Conservation (phyloP, 208 protist genomes). For the Leishmania tarentolae region DNA sequence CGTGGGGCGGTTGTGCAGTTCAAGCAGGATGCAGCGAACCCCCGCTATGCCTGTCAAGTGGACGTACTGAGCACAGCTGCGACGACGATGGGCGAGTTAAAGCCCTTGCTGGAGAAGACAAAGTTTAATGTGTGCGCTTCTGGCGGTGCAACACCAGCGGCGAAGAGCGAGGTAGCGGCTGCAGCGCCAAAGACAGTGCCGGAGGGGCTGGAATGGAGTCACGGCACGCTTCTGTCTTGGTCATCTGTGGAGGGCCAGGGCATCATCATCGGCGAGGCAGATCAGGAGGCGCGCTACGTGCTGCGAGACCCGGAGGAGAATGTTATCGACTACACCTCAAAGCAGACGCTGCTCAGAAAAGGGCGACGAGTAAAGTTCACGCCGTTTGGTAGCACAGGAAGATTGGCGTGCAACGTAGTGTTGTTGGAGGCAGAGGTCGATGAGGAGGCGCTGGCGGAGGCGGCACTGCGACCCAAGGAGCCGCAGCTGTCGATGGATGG, state of each 20-base stretch:
- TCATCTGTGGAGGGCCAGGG: constrained; percentile 76
- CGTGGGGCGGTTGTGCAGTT: constrained; percentile 88
- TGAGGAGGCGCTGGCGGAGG: constrained; percentile 50
- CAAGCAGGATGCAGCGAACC: constrained; percentile 38
- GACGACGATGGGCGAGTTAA: constrained; percentile 39
- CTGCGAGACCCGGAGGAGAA: constrained; percentile 77
- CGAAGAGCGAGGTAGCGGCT: constrained; percentile 3
- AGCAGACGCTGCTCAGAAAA: constrained; percentile 52
- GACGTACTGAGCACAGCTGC: constrained; percentile 70
- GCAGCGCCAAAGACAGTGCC: constrained; percentile 17
- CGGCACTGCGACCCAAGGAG: constrained; percentile 55
- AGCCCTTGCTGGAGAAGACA: constrained; percentile 46
- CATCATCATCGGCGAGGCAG: constrained; percentile 77
- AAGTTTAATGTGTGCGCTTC: not conserved
- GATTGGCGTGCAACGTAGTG: constrained; percentile 72
- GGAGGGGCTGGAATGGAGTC: constrained; percentile 46
- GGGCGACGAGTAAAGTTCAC: constrained; percentile 78
- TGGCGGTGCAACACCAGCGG: not conserved
- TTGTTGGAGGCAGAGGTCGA: constrained; percentile 63
- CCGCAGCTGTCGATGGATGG: constrained; percentile 58
- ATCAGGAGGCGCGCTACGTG: constrained; percentile 56
- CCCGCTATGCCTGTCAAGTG: constrained; percentile 61
- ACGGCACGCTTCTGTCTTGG: constrained; percentile 78
- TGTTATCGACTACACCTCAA: constrained; percentile 60
- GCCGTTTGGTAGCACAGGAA: constrained; percentile 60